Evolutionary conservation across 805 yeast species (phyloP).

Genomic region (Cyberlindnera maritima): DNA sequence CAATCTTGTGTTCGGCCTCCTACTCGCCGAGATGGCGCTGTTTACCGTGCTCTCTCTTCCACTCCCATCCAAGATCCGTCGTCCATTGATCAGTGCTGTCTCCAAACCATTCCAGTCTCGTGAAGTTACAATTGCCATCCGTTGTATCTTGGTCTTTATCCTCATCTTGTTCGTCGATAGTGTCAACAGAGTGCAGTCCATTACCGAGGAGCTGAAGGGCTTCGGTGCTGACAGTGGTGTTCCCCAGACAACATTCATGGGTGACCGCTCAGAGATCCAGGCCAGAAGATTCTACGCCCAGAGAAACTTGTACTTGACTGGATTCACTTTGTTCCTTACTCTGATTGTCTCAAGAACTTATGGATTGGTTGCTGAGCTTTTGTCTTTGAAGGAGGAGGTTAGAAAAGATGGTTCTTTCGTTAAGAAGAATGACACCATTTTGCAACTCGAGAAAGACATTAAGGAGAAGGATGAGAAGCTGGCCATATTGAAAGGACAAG

Average conservation of each 20-base stretch:
- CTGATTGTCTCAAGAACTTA: slow-evolving; percentile 83
- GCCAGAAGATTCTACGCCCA: slow-evolving; percentile 94
- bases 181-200: slow-evolving; percentile 74
- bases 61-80: slow-evolving; percentile 71
- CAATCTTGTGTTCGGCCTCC: slow-evolving; percentile 58
- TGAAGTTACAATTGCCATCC: slow-evolving; percentile 71
- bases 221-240: slow-evolving; percentile 21
- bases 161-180: slow-evolving; percentile 83
- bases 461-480: slow-evolving; percentile 60
- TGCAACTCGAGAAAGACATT: slow-evolving; percentile 19
- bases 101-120: slow-evolving; percentile 68
- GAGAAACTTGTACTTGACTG: slow-evolving; percentile 93
- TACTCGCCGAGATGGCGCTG: slow-evolving; percentile 72
- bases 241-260: slow-evolving; percentile 30
- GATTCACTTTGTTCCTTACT: slow-evolving; percentile 89
- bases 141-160: slow-evolving; percentile 81
- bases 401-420: slow-evolving; percentile 35
- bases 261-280: slow-evolving; percentile 77
- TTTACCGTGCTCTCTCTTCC: slow-evolving; percentile 85
- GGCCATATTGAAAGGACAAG: slow-evolving; percentile 68
- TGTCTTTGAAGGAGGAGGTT: slow-evolving; percentile 59
- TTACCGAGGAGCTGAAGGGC: slow-evolving; percentile 56
- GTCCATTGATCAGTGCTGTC: slow-evolving; percentile 59
- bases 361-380: slow-evolving; percentile 70
- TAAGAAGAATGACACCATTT: slow-evolving; percentile 23